Percentiles rank a stretch among this genome's conserved stretches.
Conservation (phyloP, 345 rosid genomes). For the Boechera retrofracta region DNA sequence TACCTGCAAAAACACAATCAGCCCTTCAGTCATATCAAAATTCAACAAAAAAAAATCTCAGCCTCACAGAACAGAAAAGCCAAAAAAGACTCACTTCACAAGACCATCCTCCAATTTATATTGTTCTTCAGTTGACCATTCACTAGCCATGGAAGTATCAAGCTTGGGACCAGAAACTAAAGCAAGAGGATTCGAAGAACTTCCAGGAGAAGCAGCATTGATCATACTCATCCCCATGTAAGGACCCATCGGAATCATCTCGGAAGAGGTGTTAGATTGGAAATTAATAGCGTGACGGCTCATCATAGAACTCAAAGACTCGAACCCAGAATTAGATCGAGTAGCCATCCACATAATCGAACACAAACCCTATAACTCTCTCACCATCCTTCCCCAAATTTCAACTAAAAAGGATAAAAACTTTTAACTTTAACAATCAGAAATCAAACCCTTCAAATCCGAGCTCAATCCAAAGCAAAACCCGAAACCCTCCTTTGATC, state of each 20-base stretch:
- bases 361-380: constrained; percentile 26
- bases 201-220: constrained; percentile 44
- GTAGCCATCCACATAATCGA: constrained; percentile 60
- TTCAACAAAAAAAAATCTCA: neutral
- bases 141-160: constrained; percentile 69
- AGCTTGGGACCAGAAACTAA: constrained; percentile 59
- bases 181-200: constrained; percentile 63
- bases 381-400: neutral
- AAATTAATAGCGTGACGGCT: constrained; percentile 61
- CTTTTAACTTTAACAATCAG: constrained; percentile 1
- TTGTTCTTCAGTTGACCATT: constrained; percentile 87
- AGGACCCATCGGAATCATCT: constrained; percentile 57
- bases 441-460: constrained; percentile 16
- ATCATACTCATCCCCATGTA: constrained; percentile 53
- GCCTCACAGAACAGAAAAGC: neutral
- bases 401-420: neutral
- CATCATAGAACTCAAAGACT: constrained; percentile 47
- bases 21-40: constrained; percentile 11
- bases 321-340: constrained; percentile 62
- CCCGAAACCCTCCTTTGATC: constrained; percentile 25
- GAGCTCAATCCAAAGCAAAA: constrained; percentile 30
- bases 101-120: constrained; percentile 72
- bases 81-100: constrained; percentile 27
- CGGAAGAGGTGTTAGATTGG: constrained; percentile 56
- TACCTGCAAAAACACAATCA: constrained; percentile 49